Conservation (phyloP, 371 early-diverging fungal genomes). For the Thermomucor indicae-seudaticae region DNA sequence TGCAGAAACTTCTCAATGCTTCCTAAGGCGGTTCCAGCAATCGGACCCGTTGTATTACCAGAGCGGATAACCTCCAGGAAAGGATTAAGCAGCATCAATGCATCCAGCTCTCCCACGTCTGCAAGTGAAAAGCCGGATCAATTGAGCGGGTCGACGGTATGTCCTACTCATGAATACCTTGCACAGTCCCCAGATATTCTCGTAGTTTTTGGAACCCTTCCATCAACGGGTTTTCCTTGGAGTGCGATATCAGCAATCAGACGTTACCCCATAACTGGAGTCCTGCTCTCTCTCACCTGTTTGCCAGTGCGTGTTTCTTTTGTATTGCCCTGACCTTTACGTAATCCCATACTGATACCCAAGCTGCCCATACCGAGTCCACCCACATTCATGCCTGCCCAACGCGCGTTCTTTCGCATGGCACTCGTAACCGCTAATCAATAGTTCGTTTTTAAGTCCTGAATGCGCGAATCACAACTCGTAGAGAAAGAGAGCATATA, state of each 20-base stretch:
- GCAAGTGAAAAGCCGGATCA: no score
- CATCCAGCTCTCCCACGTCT: conserved; percentile 63
- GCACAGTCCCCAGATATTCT: conserved; percentile 55
- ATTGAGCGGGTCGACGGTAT: no score
- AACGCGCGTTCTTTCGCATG: conserved; percentile 86
- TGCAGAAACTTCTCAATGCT: conserved; percentile 87
- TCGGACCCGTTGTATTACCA: conserved; percentile 92
- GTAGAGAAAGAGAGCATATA: neutral
- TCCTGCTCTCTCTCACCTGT: conserved; percentile 27
- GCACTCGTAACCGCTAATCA: conserved; percentile 63
- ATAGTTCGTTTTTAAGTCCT: neutral
- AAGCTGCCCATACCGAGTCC: conserved; percentile 60
- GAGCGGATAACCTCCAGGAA: conserved; percentile 89
- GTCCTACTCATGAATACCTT: conserved; percentile 39
- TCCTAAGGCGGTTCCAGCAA: conserved; percentile 85
- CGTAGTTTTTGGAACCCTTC: conserved; percentile 67
- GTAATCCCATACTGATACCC: conserved; percentile 66
- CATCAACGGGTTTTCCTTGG: conserved; percentile 68
- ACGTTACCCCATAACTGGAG: conserved; percentile 9
- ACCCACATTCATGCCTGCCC: conserved; percentile 68
- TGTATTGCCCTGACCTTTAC: conserved; percentile 39
- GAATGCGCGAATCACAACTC: no score
- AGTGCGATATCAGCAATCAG: neutral
- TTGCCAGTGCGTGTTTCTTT: conserved; percentile 36
- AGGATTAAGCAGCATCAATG: conserved; percentile 75